These are phyloP conservation scores for Coprinopsis marcescibilis DNA, from an alignment of 768 basidiomycete species.

Conservation along the genomic window DNA sequence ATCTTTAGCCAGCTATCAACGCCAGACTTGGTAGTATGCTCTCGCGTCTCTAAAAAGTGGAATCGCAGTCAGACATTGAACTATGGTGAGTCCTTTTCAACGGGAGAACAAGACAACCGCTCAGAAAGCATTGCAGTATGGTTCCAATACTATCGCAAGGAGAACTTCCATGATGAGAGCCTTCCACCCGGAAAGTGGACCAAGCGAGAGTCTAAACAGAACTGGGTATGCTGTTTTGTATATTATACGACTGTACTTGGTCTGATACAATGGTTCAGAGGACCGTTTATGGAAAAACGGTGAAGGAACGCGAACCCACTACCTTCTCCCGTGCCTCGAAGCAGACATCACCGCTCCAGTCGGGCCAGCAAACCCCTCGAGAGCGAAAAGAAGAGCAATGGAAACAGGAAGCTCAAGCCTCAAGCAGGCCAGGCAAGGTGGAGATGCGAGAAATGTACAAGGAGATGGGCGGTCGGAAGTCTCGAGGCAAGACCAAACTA, in stretches of 20 bases:
- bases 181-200: constrained; percentile 86
- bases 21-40: constrained; percentile 67
- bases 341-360: constrained; percentile 38
- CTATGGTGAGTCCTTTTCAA: constrained; percentile 55
- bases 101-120: no score
- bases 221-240: constrained; percentile 60
- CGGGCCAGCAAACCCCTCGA: constrained; percentile 74
- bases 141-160: constrained; percentile 89
- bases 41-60: constrained; percentile 84
- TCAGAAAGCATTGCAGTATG: no score
- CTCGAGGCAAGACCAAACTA: constrained; percentile 66
- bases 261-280: constrained; percentile 37
- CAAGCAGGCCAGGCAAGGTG: constrained; percentile 59
- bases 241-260: constrained; percentile 6
- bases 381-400: constrained; percentile 78
- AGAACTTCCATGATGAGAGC: constrained; percentile 77
- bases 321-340: constrained; percentile 37
- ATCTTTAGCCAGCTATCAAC: constrained; percentile 64
- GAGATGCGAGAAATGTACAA: constrained; percentile 94
- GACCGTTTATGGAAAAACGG: constrained; percentile 37
- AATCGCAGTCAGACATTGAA: constrained; percentile 84
- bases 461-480: constrained; percentile 81
- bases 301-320: constrained; percentile 34
- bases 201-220: constrained; percentile 88
- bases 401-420: constrained; percentile 46